Conservation (phyloP, 495 filamentous ascomycete genomes). For the Penicillium egyptiacum region DNA sequence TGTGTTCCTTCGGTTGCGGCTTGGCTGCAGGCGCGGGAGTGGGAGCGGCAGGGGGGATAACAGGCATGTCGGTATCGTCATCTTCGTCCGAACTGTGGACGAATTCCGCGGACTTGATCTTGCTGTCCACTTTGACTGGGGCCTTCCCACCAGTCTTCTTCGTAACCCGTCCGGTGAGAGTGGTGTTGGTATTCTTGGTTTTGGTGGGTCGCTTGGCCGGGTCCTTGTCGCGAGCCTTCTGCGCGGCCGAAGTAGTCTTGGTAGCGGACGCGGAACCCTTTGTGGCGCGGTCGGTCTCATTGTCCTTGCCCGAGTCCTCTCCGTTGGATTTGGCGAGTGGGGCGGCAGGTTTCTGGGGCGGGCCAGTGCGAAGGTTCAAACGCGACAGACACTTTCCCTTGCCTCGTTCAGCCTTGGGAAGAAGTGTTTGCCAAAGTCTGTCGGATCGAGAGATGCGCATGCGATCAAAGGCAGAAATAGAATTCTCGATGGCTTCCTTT, state of each 20-base stretch:
- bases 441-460: constrained; percentile 70
- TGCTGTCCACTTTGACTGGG: constrained; percentile 40
- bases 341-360: constrained; percentile 50
- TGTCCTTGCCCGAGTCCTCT: constrained; percentile 50
- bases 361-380: constrained; percentile 61
- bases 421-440: constrained; percentile 75
- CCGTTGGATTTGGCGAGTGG: constrained; percentile 60
- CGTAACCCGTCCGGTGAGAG: constrained; percentile 50
- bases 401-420: constrained; percentile 71
- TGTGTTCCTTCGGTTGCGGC: constrained; percentile 19
- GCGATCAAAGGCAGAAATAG: constrained; percentile 78
- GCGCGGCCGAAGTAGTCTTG: constrained; percentile 50
- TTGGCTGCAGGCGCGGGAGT: constrained; percentile 17
- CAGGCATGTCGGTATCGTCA: constrained; percentile 43
- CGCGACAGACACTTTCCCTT: constrained; percentile 80
- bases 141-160: constrained; percentile 54
- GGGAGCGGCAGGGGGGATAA: constrained; percentile 28
- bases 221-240: constrained; percentile 65
- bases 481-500: constrained; percentile 77
- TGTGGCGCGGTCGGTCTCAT: constrained; percentile 54
- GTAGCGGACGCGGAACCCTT: constrained; percentile 55
- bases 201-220: constrained; percentile 62
- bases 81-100: constrained; percentile 74
- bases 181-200: constrained; percentile 50
- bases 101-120: constrained; percentile 71